Evolutionary conservation across 495 filamentous ascomycete species (phyloP), one percentile per base, ranked within the genome.

Genomic region (Podospora didyma): DNA sequence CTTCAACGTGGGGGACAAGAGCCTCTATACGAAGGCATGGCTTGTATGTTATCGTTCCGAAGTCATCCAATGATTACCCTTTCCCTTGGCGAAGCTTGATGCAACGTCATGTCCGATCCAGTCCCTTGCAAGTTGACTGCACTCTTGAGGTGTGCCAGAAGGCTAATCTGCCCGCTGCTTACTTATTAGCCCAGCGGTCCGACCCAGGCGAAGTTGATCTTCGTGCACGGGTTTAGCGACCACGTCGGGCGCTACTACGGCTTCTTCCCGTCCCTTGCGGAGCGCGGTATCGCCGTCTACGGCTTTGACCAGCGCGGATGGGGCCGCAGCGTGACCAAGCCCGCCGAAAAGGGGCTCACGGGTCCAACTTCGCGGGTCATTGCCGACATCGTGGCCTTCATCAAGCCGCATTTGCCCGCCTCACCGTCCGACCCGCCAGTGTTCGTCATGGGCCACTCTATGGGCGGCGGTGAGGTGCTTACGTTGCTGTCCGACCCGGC

Each of bases 221-320:
- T 92, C 66, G 69, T 96, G 56, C 92, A 96, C 72, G 92, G 92
- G 59, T 96, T 89, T 79, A 88, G 82, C 61, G 92, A 96, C 73
- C 92, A 96, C 66, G 78, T 86, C 69, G 85, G 90, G 69, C 79
- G 81, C 19, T 91, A 92, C 70, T 75, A 82, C 62, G 73, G 71
- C 52, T 79, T 96, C 61, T 93, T 92, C 68, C 70, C 81, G 16
- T 66, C 65, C 0, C 81, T 96, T 44, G 87, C 88, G 20, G 69
- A 75, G n/a, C 79, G 80, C 23, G 88, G 87, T 47, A 88, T 96
- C 62, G 82, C 85, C 62, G 82, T 89, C 44, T 77, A 83, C 65
- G 80, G 82, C 57, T 86, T 91, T 62, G 92, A 96, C 69, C 92
- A 96, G 73, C 84, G 90, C 57, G 84, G 84, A 49, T 86, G 80